Evolutionary conservation across 1,284 basidiomycete species (phyloP), one percentile per base, ranked within the genome.

Genomic region (Ceratobasidium theobromae): DNA sequence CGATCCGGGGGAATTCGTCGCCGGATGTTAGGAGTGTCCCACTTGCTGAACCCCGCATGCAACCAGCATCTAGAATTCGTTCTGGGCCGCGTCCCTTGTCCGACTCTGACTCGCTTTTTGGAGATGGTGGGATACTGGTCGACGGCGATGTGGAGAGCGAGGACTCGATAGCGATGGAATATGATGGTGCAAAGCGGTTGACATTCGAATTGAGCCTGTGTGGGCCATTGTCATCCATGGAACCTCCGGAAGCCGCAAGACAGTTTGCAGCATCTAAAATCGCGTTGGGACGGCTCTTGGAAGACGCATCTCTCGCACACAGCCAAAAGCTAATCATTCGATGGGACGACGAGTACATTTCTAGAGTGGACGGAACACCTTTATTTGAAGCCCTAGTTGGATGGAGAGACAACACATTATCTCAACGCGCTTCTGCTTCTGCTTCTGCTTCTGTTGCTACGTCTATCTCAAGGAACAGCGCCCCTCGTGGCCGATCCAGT

Each of bases 301-400:
- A 80, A 4, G 83, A 88, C 66, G 82, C 82, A 27, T 74, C 72
- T 18, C 73, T 88, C 21, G 79, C 85, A 27, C 73, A 75, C n/a
- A 80, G 87, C 70, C 79, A 82, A 12, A 75, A 80, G 43, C 79
- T 91, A 30, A 85, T 88, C 1, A 82, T 90, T 57, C 78, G 81
- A 67, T 90, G 87, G 87, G 79, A 80, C 23, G 81, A 83, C 67
- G 83, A 81, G 70, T 89, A 87, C 72, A 84, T 89, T 69, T 84
- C 83, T 21, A 81, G 82, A 27, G 74, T 75, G 33, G 86, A 89
- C 71, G 80, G 78, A 3, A 88, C 87, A 0, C 84, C 85, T 0
- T 77, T 91, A 25, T 84, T 89, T 81, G 79, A 81, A 51, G 84
- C 86, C 0, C 81, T 91, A 2, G 76, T 78, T n/a, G 70, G 80